Evolutionary conservation across 805 yeast genomes (phyloP).

Genomic region (Sporopachydermia quercuum): DNA sequence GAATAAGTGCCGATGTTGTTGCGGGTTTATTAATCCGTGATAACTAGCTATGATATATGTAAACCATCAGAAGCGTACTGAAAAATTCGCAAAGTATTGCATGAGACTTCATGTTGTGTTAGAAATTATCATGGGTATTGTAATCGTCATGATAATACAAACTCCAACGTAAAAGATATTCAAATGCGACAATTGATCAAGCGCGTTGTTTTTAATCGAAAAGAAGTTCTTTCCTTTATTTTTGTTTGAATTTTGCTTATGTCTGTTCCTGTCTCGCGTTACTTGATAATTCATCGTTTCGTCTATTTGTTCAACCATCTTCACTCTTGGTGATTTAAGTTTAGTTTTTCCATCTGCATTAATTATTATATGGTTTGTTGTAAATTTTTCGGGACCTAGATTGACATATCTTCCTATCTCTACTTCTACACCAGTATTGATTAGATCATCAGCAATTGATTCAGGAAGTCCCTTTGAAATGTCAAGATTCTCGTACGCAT

Average conservation of each 20-base stretch:
- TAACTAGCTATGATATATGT: too few relatives aligned
- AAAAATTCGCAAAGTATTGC: too few relatives aligned
- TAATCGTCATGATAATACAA: background rate
- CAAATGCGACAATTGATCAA: background rate
- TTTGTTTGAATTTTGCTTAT: background rate
- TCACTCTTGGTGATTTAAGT: background rate
- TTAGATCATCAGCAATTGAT: slow-evolving; percentile 25
- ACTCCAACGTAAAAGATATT: background rate
- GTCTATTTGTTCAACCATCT: background rate
- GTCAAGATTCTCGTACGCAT: background rate
- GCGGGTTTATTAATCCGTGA: too few relatives aligned
- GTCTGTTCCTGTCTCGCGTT: slow-evolving; percentile 19
- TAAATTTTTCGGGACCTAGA: slow-evolving; percentile 28
- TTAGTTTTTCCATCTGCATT: slow-evolving; percentile 26
- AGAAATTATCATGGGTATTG: too few relatives aligned
- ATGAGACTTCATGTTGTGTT: too few relatives aligned
- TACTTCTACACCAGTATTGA: slow-evolving; percentile 33
- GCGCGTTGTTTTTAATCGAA: background rate
- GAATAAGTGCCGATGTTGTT: too few relatives aligned
- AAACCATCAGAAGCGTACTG: too few relatives aligned
- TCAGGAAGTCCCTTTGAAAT: background rate
- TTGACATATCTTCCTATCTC: slow-evolving; percentile 34
- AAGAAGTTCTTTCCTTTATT: background rate
- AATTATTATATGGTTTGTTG: slow-evolving; percentile 26
- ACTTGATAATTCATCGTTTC: slow-evolving; percentile 16